phyloP scores from a whole-genome alignment of 805 yeast genomes.

The Cyberlindnera mississippiensis region DNA sequence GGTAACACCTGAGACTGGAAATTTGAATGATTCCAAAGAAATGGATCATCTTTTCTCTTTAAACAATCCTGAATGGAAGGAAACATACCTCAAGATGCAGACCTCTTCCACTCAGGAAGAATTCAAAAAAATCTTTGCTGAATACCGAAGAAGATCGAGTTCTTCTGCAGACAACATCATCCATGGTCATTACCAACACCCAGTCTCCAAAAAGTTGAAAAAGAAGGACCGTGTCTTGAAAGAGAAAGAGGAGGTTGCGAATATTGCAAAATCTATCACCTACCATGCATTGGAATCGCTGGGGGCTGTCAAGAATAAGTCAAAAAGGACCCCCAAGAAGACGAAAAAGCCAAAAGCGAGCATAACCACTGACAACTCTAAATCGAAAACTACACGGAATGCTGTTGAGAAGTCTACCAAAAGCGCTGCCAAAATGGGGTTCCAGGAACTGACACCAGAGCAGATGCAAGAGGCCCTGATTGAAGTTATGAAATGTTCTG shows the following conservation, averaged over 20 bases:
- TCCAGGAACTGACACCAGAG: too few relatives aligned
- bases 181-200: neutral
- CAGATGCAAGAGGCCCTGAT: too few relatives aligned
- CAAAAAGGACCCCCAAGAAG: neutral
- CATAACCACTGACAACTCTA: neutral
- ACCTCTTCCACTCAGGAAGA: constrained; percentile 5
- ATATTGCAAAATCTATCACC: neutral
- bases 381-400: neutral
- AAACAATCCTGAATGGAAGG: constrained; percentile 15
- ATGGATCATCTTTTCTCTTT: constrained; percentile 4
- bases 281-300: constrained; percentile 1
- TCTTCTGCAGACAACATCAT: neutral
- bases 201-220: neutral
- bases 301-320: neutral
- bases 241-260: neutral
- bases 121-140: constrained; percentile 5
- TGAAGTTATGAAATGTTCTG: too few relatives aligned
- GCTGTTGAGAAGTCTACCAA: neutral
- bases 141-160: constrained; percentile 1
- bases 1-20: neutral
- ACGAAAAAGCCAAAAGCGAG: neutral
- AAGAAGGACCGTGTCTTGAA: neutral
- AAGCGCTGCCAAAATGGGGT: neutral
- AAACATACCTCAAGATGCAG: constrained; percentile 16
- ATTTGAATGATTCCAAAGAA: too few relatives aligned